A percentile compares a stretch with the other conserved stretches of the same genome.
Evolutionary conservation across 78 protist genomes (phyloP).

Genomic region (Dictyostelium capitatum): DNA sequence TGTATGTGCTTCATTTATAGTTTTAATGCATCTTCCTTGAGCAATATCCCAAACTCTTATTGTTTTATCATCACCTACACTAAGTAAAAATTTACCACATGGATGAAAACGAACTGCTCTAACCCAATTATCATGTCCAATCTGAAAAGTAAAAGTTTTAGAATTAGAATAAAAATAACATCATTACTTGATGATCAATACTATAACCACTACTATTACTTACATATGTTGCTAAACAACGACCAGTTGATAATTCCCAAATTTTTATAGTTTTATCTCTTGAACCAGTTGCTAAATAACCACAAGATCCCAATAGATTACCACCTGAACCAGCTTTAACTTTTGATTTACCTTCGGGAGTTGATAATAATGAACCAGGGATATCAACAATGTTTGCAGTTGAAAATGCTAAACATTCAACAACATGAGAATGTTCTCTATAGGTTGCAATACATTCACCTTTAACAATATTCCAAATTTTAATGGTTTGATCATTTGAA

Average conservation of each 20-base stretch:
- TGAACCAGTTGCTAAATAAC: constrained; percentile 88
- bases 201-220: neutral
- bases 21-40: constrained; percentile 84
- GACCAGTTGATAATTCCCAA: constrained; percentile 90
- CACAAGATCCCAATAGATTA: constrained; percentile 60
- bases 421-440: constrained; percentile 90
- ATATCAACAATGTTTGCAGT: constrained; percentile 69
- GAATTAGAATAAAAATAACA: neutral
- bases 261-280: constrained; percentile 90
- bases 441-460: constrained; percentile 82
- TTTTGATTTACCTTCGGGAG: constrained; percentile 69
- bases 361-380: constrained; percentile 40
- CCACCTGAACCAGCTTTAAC: constrained; percentile 75
- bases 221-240: constrained; percentile 83
- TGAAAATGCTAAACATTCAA: constrained; percentile 90
- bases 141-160: too few species aligned
- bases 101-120: constrained; percentile 78
- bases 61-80: constrained; percentile 85
- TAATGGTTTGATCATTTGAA: constrained; percentile 86
- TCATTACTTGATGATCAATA: neutral
- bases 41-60: constrained; percentile 88
- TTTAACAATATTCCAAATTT: constrained; percentile 84
- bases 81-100: constrained; percentile 75
- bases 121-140: constrained; percentile 84
- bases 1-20: constrained; percentile 84